Evolutionary conservation across 306 rosid species (phyloP).

Genomic region (Styphnolobium japonicum): DNA sequence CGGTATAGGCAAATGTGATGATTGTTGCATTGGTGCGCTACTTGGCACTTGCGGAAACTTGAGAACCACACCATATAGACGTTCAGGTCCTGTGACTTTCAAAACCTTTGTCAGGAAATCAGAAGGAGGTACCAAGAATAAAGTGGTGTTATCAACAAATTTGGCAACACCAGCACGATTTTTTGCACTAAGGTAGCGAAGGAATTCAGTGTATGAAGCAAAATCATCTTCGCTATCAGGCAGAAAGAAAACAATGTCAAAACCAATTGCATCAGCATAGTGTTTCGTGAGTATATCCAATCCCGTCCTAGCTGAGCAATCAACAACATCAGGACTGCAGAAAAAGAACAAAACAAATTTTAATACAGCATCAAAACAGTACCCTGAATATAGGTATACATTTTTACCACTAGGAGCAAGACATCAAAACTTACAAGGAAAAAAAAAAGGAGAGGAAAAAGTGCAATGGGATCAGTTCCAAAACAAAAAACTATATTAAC

Average conservation of each 20-base stretch:
- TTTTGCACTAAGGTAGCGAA: constrained; percentile 85
- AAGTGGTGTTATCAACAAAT: constrained; percentile 81
- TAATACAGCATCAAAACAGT: constrained; percentile 15
- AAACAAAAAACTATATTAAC: background rate
- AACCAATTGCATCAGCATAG: constrained; percentile 91
- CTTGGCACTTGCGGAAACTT: constrained; percentile 71
- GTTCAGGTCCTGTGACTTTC: constrained; percentile 93
- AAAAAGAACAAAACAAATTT: constrained; percentile 31
- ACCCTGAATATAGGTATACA: background rate
- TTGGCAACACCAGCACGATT: constrained; percentile 99
- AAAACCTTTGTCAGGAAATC: constrained; percentile 81
- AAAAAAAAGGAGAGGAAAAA: background rate
- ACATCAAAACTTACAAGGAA: background rate
- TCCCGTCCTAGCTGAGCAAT: constrained; percentile 99
- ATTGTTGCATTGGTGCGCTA: constrained; percentile 52
- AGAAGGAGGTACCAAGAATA: constrained; percentile 96
- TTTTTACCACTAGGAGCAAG: background rate
- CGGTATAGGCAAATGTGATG: constrained; percentile 50
- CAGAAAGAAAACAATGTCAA: constrained; percentile 88
- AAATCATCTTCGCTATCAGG: constrained; percentile 98
- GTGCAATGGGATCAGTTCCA: constrained; percentile 1
- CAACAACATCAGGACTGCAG: constrained; percentile 92
- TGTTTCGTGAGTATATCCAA: constrained; percentile 87
- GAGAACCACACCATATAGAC: constrained; percentile 95
- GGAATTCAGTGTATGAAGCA: constrained; percentile 99